Base-by-base conservation (phyloP, 2,329 filamentous ascomycete species). In the Akanthomyces uredinophilus region DNA sequence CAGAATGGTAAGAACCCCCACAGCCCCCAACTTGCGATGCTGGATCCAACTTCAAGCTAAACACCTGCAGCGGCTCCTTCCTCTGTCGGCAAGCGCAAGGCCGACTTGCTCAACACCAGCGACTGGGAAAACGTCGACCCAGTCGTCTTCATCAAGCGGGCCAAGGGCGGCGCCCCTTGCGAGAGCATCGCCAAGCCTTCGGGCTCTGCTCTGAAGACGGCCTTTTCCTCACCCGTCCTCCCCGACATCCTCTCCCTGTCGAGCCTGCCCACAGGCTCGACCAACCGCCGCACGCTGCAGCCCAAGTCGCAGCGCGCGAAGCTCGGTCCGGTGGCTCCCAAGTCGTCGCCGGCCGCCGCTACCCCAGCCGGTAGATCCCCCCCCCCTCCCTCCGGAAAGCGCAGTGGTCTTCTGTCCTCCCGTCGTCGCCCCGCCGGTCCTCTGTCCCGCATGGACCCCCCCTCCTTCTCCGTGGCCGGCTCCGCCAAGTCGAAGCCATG, bases 321-420 rank as follows among this genome's bases (percentile, higher is more conserved):
- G 67, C 67, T 82, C 61, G 80, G 77, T 72, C 75, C 76, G 8
- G 70, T 68, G 61, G 71, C 76, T 64, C 67, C 78, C 64, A 80
- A 79, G 65, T 80, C 84, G 0, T 78, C 83, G 16, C 82, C n/a
- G n/a, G n/a, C 86, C 14, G 76, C 85, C 20, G 80, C 85, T 52
- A 85, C 88, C n/a, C 88, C 89, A 46, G 90, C 90, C 67, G 90
- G 92, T 53, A 90, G 92, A 65, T 95, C 91, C 3, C 91, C 92
- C 3, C 91, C 92, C 2, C 91, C 92, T 2, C 89, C 83, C n/a
- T 80, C 88, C 56, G 75, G 75, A 69, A 92, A 91, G 77, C 85
- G 87, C 64, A 79, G 87, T 32, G 85, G 86, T 57, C 85, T 92
- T 65, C 80, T 92, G 47, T 86, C 84, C 56, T 86, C 83, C 71